A percentile compares a stretch with the other conserved stretches of the same genome.
Conservation (phyloP, 768 basidiomycete genomes). For the Tulasnella sp. region DNA sequence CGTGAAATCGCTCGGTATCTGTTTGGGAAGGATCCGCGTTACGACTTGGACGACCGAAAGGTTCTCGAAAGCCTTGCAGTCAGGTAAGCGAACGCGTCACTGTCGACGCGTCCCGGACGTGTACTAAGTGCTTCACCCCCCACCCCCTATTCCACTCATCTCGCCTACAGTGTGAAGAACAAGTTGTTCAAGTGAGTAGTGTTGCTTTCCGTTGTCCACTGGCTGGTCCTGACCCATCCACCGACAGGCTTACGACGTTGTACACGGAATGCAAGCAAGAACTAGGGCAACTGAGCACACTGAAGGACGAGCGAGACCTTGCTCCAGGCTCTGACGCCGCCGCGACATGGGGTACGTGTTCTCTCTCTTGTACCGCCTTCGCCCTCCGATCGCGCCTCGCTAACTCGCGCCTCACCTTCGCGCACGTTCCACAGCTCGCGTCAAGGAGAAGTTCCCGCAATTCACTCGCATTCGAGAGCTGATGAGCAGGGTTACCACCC, state of each 20-base stretch:
- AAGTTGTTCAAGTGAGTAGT: slow-evolving; percentile 38
- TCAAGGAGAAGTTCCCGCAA: slow-evolving; percentile 38
- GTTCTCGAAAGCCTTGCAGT: slow-evolving; percentile 37
- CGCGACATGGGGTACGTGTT: slow-evolving; percentile 35
- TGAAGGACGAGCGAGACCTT: slow-evolving; percentile 36
- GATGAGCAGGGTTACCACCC: slow-evolving; percentile 32
- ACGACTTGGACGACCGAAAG: slow-evolving; percentile 35
- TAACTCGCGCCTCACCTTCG: neutral
- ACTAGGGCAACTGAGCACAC: slow-evolving; percentile 31
- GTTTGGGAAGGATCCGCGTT: slow-evolving; percentile 36
- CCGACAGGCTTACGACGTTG: slow-evolving; percentile 33
- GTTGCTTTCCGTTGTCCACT: neutral
- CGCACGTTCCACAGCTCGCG: slow-evolving; percentile 33
- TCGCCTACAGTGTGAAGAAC: slow-evolving; percentile 36
- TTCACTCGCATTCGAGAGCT: slow-evolving; percentile 37
- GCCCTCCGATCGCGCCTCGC: slow-evolving; percentile 1
- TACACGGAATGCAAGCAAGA: slow-evolving; percentile 38
- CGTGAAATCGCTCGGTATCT: slow-evolving; percentile 38
- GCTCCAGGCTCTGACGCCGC: slow-evolving; percentile 35
- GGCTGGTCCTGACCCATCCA: slow-evolving; percentile 10
- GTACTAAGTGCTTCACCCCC: neutral
- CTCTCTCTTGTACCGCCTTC: neutral
- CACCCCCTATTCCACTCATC: neutral
- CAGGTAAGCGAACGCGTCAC: neutral
- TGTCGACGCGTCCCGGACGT: neutral